These are phyloP conservation scores for Fusarium pilosicola DNA, from an alignment of 2,329 filamentous ascomycete genomes.

Conservation along the genomic window DNA sequence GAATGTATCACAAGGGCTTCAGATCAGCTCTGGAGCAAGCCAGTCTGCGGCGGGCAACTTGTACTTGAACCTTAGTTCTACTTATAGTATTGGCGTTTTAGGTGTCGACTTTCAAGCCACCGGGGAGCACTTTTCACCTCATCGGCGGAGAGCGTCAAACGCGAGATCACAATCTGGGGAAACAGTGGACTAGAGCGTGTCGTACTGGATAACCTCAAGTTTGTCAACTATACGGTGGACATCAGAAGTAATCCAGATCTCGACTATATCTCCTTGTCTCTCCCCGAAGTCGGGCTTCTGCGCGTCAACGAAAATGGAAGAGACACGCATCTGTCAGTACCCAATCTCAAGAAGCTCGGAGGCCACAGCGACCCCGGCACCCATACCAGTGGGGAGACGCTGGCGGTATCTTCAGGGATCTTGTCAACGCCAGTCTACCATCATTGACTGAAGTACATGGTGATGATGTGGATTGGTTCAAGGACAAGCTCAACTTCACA, in stretches of 20 bases:
- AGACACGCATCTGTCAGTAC: background rate
- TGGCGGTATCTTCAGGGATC: background rate
- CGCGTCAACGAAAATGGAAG: background rate
- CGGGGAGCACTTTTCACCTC: background rate
- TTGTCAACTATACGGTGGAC: background rate
- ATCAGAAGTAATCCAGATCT: background rate
- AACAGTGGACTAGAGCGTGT: background rate
- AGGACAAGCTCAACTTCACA: background rate
- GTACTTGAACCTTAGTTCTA: background rate
- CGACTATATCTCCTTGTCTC: background rate
- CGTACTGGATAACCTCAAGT: background rate
- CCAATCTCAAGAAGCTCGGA: background rate
- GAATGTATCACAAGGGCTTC: fast-evolving
- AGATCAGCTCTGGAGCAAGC: background rate
- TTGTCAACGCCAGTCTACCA: background rate
- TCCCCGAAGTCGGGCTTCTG: background rate
- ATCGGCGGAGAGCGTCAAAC: background rate
- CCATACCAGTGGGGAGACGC: fast-evolving
- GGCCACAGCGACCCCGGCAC: background rate
- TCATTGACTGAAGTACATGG: fast-evolving
- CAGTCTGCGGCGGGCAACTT: fast-evolving
- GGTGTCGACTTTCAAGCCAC: background rate
- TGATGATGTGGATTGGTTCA: background rate
- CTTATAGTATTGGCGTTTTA: background rate
- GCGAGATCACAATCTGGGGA: fast-evolving